Conservation (phyloP, 2,329 filamentous ascomycete species). For the Rhinocladiella similis region DNA sequence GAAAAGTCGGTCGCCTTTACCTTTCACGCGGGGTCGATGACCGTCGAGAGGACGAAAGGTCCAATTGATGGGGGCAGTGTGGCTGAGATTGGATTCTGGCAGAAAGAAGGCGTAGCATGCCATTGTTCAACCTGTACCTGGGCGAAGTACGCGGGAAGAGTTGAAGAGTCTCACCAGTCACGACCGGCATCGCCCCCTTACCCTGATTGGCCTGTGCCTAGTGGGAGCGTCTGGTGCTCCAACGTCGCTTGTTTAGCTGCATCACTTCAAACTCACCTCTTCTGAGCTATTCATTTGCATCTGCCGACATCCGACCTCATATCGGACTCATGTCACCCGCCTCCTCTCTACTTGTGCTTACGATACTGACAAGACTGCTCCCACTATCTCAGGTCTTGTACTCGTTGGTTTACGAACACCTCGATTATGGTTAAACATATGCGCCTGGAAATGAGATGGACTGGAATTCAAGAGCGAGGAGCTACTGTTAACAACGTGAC, state of each 20-base stretch:
- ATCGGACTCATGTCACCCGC: too few relatives aligned
- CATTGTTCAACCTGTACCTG: not conserved
- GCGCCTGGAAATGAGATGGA: too few relatives aligned
- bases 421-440: too few relatives aligned
- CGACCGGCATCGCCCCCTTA: not conserved
- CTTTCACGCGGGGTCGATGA: not conserved
- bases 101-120: slow-evolving; percentile 16
- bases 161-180: not conserved
- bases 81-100: slow-evolving; percentile 12
- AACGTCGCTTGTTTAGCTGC: not conserved
- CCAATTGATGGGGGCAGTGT: not conserved
- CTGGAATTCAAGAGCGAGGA: too few relatives aligned
- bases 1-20: not conserved
- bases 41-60: not conserved
- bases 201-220: slow-evolving; percentile 8
- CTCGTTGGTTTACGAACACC: too few relatives aligned
- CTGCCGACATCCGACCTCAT: too few relatives aligned
- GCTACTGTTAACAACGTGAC: too few relatives aligned
- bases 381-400: too few relatives aligned
- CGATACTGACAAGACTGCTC: too few relatives aligned
- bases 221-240: not conserved
- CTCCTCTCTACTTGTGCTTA: too few relatives aligned
- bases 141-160: not conserved
- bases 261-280: not conserved
- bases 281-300: not conserved